Evolutionary conservation across 2,329 filamentous ascomycete species (phyloP).

Genomic region (Xenoacremonium recifei): DNA sequence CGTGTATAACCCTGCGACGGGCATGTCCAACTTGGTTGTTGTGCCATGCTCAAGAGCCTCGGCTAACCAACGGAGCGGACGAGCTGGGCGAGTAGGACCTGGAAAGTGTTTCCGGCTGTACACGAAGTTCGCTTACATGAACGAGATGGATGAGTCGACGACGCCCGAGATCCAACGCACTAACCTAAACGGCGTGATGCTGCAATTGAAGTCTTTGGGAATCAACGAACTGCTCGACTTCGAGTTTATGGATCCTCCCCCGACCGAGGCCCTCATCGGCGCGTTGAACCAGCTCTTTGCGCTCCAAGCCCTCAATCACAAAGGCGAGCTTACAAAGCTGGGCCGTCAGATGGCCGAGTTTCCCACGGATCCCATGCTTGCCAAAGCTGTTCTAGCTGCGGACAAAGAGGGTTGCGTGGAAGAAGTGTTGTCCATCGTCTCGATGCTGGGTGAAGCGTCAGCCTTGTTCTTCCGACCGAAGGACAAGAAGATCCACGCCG

Average conservation of each 20-base stretch:
- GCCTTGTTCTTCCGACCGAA: constrained; percentile 93
- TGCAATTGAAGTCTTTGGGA: constrained; percentile 84
- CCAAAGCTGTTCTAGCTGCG: constrained; percentile 83
- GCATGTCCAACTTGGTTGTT: constrained; percentile 89
- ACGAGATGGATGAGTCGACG: constrained; percentile 89
- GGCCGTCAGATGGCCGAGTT: constrained; percentile 96
- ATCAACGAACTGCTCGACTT: constrained; percentile 93
- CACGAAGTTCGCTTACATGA: constrained; percentile 90
- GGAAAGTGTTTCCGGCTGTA: constrained; percentile 94
- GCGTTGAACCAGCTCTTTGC: constrained; percentile 90
- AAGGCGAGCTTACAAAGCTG: constrained; percentile 84
- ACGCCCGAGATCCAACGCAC: constrained; percentile 92
- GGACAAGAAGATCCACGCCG: constrained; percentile 95
- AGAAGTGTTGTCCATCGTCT: constrained; percentile 88
- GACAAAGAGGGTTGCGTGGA: constrained; percentile 91
- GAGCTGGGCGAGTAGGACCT: constrained; percentile 86
- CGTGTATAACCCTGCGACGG: constrained; percentile 84
- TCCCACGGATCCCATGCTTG: constrained; percentile 87
- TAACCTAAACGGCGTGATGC: constrained; percentile 79
- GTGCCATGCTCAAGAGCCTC: constrained; percentile 90
- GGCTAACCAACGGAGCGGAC: constrained; percentile 88
- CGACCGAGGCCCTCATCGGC: constrained; percentile 83
- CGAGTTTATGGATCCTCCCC: constrained; percentile 93
- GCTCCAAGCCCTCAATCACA: constrained; percentile 83
- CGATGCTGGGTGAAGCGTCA: constrained; percentile 86